Base-by-base conservation (phyloP, 129 eudicot species). In the Helianthus tuberosus region DNA sequence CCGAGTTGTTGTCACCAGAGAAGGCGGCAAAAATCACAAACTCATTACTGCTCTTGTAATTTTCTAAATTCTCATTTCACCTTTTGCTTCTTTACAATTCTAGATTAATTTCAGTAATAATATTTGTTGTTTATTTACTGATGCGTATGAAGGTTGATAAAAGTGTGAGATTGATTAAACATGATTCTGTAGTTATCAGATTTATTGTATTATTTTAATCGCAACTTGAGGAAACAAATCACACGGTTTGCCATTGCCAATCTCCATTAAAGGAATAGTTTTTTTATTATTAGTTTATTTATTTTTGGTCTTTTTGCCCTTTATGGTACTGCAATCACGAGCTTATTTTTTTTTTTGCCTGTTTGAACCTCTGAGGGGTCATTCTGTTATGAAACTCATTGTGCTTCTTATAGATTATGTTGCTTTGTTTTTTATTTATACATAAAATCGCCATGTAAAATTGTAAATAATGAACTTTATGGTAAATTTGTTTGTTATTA, bases 21-120 rank as follows among this genome's bases (percentile, higher is more conserved):
- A 93, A 77, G 91, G 91, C n/a, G 98, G 98, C 75, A 93, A 93
- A 69, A 93, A 93, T 77, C 80, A 61, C 27, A 93, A 88, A 82
- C 96, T 93, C 84, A 86, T 93, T 75, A 75, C 57, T 23, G 89
- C 98, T 43, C 84, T 93, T 76, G 98, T 93, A 90, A 66, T 20
- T 20, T 20, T 20, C 23, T 20, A 20, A 0, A 20, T 20, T 20
- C 23, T 20, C 23, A 20, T 20, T 20, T 20, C 23, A 20, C 23
- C 23, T 20, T 20, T 20, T 20, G 23, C 23, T 20, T 20, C 23
- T 20, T 20, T 20, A 20, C 0, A 20, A 20, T 20, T 20, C 0
- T 20, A 20, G 32, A 60, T 11, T 23, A 32, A 46, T 25, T 77
- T 55, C 17, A 47, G 60, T n/a, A n/a, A n/a, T n/a, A n/a, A n/a